These are phyloP conservation scores for Populus deltoides DNA, from an alignment of 345 rosid species.

Conservation along the genomic window DNA sequence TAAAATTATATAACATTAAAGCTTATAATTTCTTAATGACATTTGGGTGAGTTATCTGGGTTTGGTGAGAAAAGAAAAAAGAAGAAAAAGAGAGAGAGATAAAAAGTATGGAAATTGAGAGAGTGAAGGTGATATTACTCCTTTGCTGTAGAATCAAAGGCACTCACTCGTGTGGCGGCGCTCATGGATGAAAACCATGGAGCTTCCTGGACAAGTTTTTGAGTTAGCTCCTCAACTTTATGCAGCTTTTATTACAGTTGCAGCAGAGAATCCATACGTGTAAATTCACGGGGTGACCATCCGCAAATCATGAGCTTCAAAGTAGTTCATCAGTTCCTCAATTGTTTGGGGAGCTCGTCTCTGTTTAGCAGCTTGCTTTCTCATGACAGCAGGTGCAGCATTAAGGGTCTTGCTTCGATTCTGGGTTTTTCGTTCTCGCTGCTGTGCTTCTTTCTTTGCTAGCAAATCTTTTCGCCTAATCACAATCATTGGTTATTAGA, in stretches of 20 bases:
- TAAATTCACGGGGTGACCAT: background rate
- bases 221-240: background rate
- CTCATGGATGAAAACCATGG: no score
- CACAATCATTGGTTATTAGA: conserved; percentile 12
- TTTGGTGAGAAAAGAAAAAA: no score
- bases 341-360: conserved; percentile 69
- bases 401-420: conserved; percentile 39
- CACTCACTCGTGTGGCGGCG: no score
- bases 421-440: conserved; percentile 41
- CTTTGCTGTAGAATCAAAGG: no score
- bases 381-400: conserved; percentile 26
- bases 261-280: background rate
- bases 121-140: no score
- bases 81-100: no score
- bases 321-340: conserved; percentile 66
- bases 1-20: no score
- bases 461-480: conserved; percentile 56
- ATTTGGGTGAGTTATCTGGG: no score
- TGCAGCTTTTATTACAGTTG: background rate
- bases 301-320: conserved; percentile 21
- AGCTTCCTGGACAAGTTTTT: background rate
- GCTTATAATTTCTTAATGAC: no score
- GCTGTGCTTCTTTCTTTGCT: conserved; percentile 50
- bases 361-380: conserved; percentile 79
- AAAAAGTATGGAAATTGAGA: no score